A percentile compares a stretch with the other conserved stretches of the same genome.
phyloP scores from a whole-genome alignment of 1,284 basidiomycete species.

The Cryptococcus wingfieldii region DNA sequence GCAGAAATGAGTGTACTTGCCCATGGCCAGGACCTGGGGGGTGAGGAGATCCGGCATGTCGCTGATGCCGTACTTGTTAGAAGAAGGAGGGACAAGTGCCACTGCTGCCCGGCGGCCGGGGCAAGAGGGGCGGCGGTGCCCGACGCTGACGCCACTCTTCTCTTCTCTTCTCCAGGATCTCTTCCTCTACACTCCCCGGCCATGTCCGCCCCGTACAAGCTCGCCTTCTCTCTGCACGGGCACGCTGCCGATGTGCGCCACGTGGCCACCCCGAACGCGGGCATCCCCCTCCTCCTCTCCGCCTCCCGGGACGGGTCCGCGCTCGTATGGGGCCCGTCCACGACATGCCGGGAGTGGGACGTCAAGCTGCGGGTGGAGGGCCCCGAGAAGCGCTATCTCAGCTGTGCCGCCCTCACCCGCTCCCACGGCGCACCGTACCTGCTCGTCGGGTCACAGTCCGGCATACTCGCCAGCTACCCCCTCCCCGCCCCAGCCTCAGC shows the following conservation, averaged over 20 bases:
- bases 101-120: background rate
- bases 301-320: slow-evolving; percentile 86
- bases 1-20: slow-evolving; percentile 12
- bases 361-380: slow-evolving; percentile 77
- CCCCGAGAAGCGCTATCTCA: slow-evolving; percentile 64
- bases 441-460: slow-evolving; percentile 79
- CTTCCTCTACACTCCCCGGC: background rate
- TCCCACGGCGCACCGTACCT: too few species aligned
- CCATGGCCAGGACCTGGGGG: slow-evolving; percentile 32
- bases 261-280: slow-evolving; percentile 23
- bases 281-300: slow-evolving; percentile 59
- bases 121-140: background rate
- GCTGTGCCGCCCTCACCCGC: slow-evolving; percentile 44
- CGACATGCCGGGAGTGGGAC: slow-evolving; percentile 57
- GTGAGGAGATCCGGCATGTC: slow-evolving; percentile 41
- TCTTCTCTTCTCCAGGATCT: too few species aligned
- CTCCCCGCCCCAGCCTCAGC: slow-evolving; percentile 28
- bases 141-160: background rate
- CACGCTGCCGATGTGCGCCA: slow-evolving; percentile 46
- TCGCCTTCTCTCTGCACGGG: slow-evolving; percentile 67
- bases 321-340: slow-evolving; percentile 70
- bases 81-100: too few species aligned
- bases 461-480: slow-evolving; percentile 70
- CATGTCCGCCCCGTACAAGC: slow-evolving; percentile 59
- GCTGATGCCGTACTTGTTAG: too few species aligned